A percentile compares a stretch with the other conserved stretches of the same genome.
Evolutionary conservation across 2,329 filamentous ascomycete species (phyloP).

Genomic region (Plectosphaerella sp.): DNA sequence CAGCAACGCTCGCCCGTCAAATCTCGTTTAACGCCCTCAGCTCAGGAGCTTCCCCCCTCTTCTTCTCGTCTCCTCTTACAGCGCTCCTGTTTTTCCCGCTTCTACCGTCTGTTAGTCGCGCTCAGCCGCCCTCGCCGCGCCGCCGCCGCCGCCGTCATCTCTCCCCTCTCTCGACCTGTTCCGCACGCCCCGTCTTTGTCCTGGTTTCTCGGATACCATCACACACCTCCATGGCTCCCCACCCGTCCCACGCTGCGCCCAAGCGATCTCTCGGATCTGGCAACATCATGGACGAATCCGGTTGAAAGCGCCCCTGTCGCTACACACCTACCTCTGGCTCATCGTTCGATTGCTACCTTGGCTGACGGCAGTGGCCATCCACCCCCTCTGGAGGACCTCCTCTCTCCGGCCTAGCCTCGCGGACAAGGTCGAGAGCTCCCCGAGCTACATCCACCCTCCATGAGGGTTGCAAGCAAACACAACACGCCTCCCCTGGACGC

Average conservation of each 20-base stretch:
- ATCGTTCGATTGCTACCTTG: conserved; percentile 3
- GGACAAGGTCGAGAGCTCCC: too few relatives aligned
- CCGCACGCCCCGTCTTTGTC: conserved; percentile 11
- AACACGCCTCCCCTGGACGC: background rate
- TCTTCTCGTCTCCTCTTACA: background rate
- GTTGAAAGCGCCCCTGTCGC: background rate
- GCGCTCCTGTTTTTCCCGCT: too few relatives aligned
- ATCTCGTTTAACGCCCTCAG: too few relatives aligned
- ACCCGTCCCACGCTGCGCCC: background rate
- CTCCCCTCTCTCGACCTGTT: conserved; percentile 21
- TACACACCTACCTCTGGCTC: background rate
- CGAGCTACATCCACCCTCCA: conserved; percentile 1
- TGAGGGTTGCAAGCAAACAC: background rate
- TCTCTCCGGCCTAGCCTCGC: background rate
- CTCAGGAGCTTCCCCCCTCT: background rate
- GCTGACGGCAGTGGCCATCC: conserved; percentile 1
- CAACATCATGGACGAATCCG: background rate
- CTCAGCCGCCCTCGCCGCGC: too few relatives aligned
- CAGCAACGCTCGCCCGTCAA: conserved; percentile 26
- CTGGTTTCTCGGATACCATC: conserved; percentile 8
- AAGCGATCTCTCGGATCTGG: conserved; percentile 2
- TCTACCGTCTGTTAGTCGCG: too few relatives aligned
- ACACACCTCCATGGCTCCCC: conserved; percentile 7
- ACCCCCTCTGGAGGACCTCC: background rate
- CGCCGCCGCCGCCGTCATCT: conserved; percentile 11